Base-by-base conservation (phyloP, 805 yeast species). In the Pichia sporocuriosa region DNA sequence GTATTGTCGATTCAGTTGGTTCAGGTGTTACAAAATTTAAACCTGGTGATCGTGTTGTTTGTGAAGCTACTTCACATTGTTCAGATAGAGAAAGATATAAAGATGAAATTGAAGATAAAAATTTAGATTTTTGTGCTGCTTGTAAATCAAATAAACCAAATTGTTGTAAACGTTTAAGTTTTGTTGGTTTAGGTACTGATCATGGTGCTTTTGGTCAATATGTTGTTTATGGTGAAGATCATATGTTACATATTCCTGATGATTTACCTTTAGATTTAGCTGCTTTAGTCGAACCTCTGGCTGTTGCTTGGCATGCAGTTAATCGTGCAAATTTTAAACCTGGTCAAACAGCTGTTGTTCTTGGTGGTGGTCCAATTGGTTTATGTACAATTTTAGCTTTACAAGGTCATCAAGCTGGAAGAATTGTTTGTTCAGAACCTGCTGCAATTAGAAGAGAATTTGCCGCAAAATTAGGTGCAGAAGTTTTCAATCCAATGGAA, bases 361-460 rank as follows among this genome's bases (percentile, higher is more conserved):
- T 78, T 13, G 83, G 83, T 24, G 75, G 77, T 22, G 84, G 84
- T 4, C 80, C 82, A 19, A 77, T 78, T 54, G 83, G 84, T 6
- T 58, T 79, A 20, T 74, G 81, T 19, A 68, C 79, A 4, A 62
- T 76, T n/a, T 58, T 77, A 34, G 79, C 76, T 9, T 54, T 72
- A 40, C 67, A 71, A 47, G 80, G 77, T 4, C 70, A 71, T 45
- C 61, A 59, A 19, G 72, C 70, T 3, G 62, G 68, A n/a, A 59
- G 56, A 30, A 67, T 77, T 55, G 79, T 79, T n/a, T 75, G 77
- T 36, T 65, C 75, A 16, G 84, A 76, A 51, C 84, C 82, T 19
- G 80, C 81, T 6, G 57, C 62, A 20, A 66, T 75, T n/a, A 75
- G 85, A 59, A 72, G 82, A 55, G 72, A 75, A 41, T 73, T 75